Evolutionary conservation across 164 flowering plant genomes (phyloP), one percentile per base, ranked within the genome.

Genomic region (Annona cherimola): DNA sequence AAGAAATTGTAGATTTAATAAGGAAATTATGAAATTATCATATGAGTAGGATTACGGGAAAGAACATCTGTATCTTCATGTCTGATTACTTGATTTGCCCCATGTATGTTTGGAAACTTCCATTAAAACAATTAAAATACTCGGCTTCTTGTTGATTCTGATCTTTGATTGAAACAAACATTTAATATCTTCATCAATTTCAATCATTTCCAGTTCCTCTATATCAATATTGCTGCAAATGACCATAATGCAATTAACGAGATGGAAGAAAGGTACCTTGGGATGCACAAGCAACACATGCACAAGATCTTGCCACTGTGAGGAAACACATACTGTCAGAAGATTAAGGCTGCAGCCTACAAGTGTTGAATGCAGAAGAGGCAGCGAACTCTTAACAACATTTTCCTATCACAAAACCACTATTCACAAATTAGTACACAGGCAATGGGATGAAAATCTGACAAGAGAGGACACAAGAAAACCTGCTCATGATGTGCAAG

Each of bases 251-350:
- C 14, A 50, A 12, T 50, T 9, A 50, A 50, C 9, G 4, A 61
- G 20, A 65, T 20, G 40, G 40, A 39, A 61, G 14, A n/a, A 66
- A 73, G 43, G 71, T 80, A 96, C 99, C 96, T 93, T 88, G 63
- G 93, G 91, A 74, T 90, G 94, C n/a, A 87, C 90, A 77, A 86
- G 81, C 79, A 96, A 77, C 60, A 90, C 89, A 74, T 78, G 87
- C 66, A 83, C 90, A 78, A 96, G 87, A 78, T 93, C 97, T 73
- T 83, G 86, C 94, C 92, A 92, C 72, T 92, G 94, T 35, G 95
- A 79, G 63, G 97, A 89, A 72, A 93, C 78, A 79, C 78, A 89
- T 71, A 76, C 90, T n/a, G 88, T 82, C 69, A 96, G 79, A 42
- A 96, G 75, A 82, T 89, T 77, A 61, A 96, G 82, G 76, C 88